Percentiles rank a stretch among this genome's conserved stretches.
Evolutionary conservation across 2,329 filamentous ascomycete genomes (phyloP).

Genomic region (Pestalotiopsis sp.): DNA sequence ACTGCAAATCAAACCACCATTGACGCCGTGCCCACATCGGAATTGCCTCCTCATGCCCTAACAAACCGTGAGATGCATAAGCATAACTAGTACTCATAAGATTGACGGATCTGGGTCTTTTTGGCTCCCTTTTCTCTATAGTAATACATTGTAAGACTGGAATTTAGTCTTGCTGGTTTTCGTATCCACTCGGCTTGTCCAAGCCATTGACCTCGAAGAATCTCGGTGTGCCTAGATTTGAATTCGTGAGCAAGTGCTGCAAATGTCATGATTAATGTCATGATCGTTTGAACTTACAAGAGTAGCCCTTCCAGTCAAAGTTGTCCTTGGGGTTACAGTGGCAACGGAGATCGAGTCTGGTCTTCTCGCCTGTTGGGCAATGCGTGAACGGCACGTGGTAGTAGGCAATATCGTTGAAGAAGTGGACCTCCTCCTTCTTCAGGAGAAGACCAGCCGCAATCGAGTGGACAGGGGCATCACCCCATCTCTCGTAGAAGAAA

Average conservation of each 20-base stretch:
- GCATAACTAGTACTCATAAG: conserved; percentile 5
- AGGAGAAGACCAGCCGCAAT: conserved; percentile 88
- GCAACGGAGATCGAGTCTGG: conserved; percentile 82
- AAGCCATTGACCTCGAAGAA: conserved; percentile 84
- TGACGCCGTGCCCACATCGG: conserved; percentile 6
- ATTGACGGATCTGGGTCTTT: neutral
- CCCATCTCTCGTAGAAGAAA: conserved; percentile 99
- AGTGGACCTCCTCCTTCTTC: conserved; percentile 92
- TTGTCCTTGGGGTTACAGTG: conserved; percentile 95
- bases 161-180: conserved; percentile 64
- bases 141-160: neutral
- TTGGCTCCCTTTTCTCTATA: conserved; percentile 1
- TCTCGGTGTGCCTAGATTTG: conserved; percentile 72
- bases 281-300: conserved; percentile 66
- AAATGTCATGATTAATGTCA: neutral
- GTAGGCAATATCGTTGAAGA: conserved; percentile 99
- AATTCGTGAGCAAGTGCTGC: neutral
- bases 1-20: neutral
- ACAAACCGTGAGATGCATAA: conserved; percentile 7
- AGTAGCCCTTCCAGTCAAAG: conserved; percentile 99
- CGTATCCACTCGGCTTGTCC: conserved; percentile 83
- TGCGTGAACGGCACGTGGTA: conserved; percentile 98
- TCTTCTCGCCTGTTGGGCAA: conserved; percentile 89
- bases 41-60: neutral
- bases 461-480: conserved; percentile 97